These are phyloP conservation scores for Articulospora tetracladia DNA, from an alignment of 495 filamentous ascomycete genomes.

Conservation along the genomic window DNA sequence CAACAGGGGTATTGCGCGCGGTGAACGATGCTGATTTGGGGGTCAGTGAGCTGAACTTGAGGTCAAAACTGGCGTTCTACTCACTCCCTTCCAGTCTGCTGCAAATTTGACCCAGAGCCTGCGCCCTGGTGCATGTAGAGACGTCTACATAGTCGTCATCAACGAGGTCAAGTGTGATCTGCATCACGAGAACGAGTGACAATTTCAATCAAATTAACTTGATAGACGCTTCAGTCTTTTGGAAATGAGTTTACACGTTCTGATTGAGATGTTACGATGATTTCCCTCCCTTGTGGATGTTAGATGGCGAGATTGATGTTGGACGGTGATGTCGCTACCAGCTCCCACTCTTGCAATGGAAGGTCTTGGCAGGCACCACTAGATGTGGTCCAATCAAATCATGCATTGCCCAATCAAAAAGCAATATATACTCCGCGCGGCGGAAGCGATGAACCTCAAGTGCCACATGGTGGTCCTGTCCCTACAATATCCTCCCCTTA, in stretches of 20 bases:
- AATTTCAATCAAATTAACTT: too few species aligned
- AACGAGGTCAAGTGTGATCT: conserved; percentile 2
- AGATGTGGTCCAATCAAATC: neutral
- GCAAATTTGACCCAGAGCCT: neutral
- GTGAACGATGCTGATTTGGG: neutral
- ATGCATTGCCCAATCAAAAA: neutral
- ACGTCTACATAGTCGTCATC: conserved; percentile 16
- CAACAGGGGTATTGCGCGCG: neutral
- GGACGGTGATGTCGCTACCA: too few species aligned
- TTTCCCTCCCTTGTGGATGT: too few species aligned
- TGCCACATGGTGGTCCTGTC: neutral
- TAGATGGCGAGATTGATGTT: too few species aligned
- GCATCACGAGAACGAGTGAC: neutral
- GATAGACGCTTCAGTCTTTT: too few species aligned
- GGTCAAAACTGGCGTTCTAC: neutral
- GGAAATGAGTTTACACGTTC: too few species aligned
- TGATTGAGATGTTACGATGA: too few species aligned
- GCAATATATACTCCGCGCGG: neutral
- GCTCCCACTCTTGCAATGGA: neutral
- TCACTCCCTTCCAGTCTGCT: neutral
- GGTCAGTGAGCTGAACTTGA: neutral
- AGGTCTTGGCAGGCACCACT: neutral
- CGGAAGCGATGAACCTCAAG: neutral
- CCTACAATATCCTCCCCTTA: neutral
- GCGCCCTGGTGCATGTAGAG: neutral